phyloP scores from a whole-genome alignment of 2,329 filamentous ascomycete species.

The Ilyonectria destructans region DNA sequence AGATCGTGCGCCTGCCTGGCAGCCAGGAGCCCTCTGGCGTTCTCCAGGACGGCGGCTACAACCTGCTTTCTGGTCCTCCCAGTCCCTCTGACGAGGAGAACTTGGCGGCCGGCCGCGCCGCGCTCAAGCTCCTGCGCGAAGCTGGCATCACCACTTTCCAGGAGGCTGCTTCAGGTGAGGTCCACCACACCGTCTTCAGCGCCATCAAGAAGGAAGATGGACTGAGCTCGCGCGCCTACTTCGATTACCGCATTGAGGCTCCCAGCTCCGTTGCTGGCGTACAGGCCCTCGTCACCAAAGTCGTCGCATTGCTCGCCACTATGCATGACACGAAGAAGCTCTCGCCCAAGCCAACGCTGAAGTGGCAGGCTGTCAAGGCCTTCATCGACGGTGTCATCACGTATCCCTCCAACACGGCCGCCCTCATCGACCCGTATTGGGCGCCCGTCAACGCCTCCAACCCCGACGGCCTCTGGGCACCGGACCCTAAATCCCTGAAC shows the following conservation, averaged over 20 bases:
- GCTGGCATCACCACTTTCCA: constrained; percentile 50
- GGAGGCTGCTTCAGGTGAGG: constrained; percentile 40
- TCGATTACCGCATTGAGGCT: constrained; percentile 48
- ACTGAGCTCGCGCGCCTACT: constrained; percentile 46
- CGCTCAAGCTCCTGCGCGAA: constrained; percentile 48
- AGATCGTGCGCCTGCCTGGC: constrained; percentile 45
- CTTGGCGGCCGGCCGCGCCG: constrained; percentile 42
- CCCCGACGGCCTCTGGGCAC: constrained; percentile 33
- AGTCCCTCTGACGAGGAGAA: constrained; percentile 40
- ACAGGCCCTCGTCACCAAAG: constrained; percentile 31
- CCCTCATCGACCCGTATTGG: constrained; percentile 49
- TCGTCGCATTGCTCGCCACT: constrained; percentile 22
- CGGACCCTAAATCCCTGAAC: constrained; percentile 45
- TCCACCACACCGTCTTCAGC: constrained; percentile 36
- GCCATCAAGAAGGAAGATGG: constrained; percentile 42
- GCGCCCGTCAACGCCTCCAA: constrained; percentile 40
- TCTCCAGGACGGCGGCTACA: constrained; percentile 44
- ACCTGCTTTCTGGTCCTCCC: constrained; percentile 42
- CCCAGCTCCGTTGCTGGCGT: constrained; percentile 37
- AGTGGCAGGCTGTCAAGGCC: constrained; percentile 50
- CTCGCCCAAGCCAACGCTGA: constrained; percentile 41
- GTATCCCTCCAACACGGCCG: constrained; percentile 49
- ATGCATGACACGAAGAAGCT: constrained; percentile 37
- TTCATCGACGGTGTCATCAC: constrained; percentile 50
- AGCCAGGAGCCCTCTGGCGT: constrained; percentile 47